Conservation (phyloP, 805 yeast genomes). For the Ogataea thermomethanolica region DNA sequence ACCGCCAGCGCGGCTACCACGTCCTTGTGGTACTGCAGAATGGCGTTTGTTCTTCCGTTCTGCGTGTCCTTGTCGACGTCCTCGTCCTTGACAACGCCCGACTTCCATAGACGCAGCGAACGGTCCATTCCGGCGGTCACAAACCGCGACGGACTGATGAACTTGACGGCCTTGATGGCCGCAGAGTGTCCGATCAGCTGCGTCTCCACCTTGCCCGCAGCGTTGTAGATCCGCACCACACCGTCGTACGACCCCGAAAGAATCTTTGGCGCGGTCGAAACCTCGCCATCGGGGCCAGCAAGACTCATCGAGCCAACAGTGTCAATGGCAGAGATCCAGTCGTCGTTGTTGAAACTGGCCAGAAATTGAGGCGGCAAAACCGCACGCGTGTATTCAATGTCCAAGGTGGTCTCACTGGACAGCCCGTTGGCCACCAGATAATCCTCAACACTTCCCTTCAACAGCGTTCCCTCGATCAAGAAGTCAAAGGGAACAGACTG, state of each 20-base stretch:
- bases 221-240: constrained; percentile 82
- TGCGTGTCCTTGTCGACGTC: constrained; percentile 43
- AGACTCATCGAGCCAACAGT: constrained; percentile 35
- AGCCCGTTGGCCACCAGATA: constrained; percentile 74
- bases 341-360: constrained; percentile 86
- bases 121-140: constrained; percentile 89
- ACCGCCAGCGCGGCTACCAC: constrained; percentile 77
- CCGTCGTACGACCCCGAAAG: constrained; percentile 94
- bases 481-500: constrained; percentile 88
- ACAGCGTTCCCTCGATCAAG: constrained; percentile 76
- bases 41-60: constrained; percentile 72
- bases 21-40: constrained; percentile 85
- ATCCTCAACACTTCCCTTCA: constrained; percentile 75
- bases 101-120: constrained; percentile 83
- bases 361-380: constrained; percentile 91
- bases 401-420: constrained; percentile 74
- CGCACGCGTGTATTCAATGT: constrained; percentile 87
- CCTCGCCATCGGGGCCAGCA: constrained; percentile 27
- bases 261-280: constrained; percentile 49
- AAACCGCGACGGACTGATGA: constrained; percentile 70
- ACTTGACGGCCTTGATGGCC: constrained; percentile 77
- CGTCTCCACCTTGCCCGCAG: constrained; percentile 73
- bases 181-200: constrained; percentile 88
- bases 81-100: constrained; percentile 42
- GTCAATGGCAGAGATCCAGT: constrained; percentile 86